A percentile compares a stretch with the other conserved stretches of the same genome.
These are phyloP conservation scores for Aspergillus brasiliensis DNA, from an alignment of 2,329 filamentous ascomycete genomes.

Conservation along the genomic window DNA sequence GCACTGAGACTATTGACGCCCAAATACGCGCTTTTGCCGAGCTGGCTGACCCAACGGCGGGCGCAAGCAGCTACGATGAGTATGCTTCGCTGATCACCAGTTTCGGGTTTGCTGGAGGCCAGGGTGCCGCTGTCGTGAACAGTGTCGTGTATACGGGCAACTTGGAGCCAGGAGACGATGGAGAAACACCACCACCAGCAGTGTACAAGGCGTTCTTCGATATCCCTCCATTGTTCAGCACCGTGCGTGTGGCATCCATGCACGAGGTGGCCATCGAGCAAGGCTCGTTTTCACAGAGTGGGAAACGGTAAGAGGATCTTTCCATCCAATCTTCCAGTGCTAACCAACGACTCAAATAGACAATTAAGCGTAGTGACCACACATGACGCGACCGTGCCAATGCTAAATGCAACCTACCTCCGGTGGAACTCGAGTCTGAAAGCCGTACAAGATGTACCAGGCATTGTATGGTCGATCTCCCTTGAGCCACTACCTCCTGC, in stretches of 20 bases:
- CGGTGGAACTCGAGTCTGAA: conserved; percentile 6
- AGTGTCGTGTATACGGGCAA: background rate
- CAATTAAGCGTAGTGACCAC: no score
- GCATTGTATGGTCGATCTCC: conserved; percentile 7
- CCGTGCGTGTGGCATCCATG: background rate
- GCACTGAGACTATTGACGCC: conserved; percentile 15
- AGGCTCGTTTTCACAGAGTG: background rate
- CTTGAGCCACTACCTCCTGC: conserved; percentile 11
- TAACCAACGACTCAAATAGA: no score
- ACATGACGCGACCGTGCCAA: conserved; percentile 9
- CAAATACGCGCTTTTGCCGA: background rate
- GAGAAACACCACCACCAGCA: no score
- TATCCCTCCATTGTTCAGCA: background rate
- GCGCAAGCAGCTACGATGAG: background rate
- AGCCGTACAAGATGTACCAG: background rate
- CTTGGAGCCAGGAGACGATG: background rate
- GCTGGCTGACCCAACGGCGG: background rate
- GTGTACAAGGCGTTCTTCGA: background rate
- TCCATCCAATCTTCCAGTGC: no score
- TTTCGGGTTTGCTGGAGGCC: background rate
- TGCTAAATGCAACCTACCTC: conserved; percentile 19
- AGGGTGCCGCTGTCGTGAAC: background rate
- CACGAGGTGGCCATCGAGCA: background rate
- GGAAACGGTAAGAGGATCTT: background rate
- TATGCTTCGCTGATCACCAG: background rate